Percentiles rank a stretch among this genome's conserved stretches.
Conservation (phyloP, 352 stramenopile genomes). For the Pythium vanterpoolii region DNA sequence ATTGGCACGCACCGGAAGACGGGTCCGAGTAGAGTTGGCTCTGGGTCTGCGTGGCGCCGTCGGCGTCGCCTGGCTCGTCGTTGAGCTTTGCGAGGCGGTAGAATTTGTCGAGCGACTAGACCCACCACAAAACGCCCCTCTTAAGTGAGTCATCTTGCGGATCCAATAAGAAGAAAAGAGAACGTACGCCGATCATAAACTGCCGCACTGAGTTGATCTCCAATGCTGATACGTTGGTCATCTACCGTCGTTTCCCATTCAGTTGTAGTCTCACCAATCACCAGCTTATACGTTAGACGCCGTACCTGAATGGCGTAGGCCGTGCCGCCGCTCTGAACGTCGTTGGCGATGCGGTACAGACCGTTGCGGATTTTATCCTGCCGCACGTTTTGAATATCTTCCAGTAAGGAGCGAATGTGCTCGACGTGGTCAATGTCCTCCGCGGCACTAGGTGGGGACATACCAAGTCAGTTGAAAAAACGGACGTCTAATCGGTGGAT, state of each 20-base stretch:
- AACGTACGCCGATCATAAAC: conserved; percentile 77
- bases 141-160: neutral
- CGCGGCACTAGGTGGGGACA: conserved; percentile 36
- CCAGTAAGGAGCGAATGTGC: conserved; percentile 72
- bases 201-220: conserved; percentile 88
- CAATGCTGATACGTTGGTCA: conserved; percentile 86
- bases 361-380: conserved; percentile 89
- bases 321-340: conserved; percentile 70
- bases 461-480: neutral
- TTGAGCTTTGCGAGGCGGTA: conserved; percentile 66
- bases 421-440: conserved; percentile 85
- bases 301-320: conserved; percentile 66
- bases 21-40: conserved; percentile 27
- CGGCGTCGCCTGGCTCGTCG: conserved; percentile 23
- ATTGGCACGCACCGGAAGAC: conserved; percentile 7
- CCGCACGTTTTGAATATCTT: conserved; percentile 88
- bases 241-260: conserved; percentile 26
- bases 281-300: neutral
- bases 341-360: conserved; percentile 76
- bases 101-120: conserved; percentile 76
- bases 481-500: neutral
- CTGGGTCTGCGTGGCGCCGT: conserved; percentile 26
- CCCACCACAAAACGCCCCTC: neutral
- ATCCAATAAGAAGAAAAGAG: neutral
- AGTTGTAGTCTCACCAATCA: neutral